Percentiles rank a stretch among this genome's conserved stretches.
These are phyloP conservation scores for Waltergamsia citrina DNA, from an alignment of 2,329 filamentous ascomycete genomes.

Conservation along the genomic window DNA sequence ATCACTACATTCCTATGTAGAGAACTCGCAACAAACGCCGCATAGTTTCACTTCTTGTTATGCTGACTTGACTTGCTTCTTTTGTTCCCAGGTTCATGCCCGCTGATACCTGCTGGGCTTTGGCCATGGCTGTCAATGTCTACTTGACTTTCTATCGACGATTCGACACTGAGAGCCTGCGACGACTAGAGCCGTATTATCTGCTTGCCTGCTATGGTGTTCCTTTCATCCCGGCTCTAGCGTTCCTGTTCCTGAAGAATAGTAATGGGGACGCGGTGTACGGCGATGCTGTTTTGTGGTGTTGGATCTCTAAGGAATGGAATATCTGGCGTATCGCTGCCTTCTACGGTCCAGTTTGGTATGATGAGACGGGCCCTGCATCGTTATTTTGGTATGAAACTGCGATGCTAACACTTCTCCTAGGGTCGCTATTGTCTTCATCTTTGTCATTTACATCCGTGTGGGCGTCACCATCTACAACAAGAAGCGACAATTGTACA, in stretches of 20 bases:
- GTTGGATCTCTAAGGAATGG: slow-evolving; percentile 58
- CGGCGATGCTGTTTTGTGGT: slow-evolving; percentile 68
- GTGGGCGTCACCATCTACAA: slow-evolving; percentile 60
- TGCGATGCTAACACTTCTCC: too few species aligned
- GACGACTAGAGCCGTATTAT: slow-evolving; percentile 58
- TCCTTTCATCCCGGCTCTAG: slow-evolving; percentile 54
- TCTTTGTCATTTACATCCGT: slow-evolving; percentile 55
- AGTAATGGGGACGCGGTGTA: slow-evolving; percentile 46
- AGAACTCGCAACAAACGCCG: too few species aligned
- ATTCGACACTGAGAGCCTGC: slow-evolving; percentile 52
- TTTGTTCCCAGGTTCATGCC: slow-evolving; percentile 61
- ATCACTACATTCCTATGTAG: background rate
- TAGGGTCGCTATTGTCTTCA: slow-evolving; percentile 52
- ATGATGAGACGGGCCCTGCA: too few species aligned
- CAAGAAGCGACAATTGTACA: slow-evolving; percentile 52
- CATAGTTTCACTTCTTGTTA: too few species aligned
- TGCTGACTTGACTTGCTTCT: too few species aligned
- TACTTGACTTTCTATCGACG: slow-evolving; percentile 67
- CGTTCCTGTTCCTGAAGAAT: slow-evolving; percentile 50
- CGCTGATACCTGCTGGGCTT: slow-evolving; percentile 62
- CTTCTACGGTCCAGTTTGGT: slow-evolving; percentile 60
- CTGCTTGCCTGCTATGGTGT: slow-evolving; percentile 57
- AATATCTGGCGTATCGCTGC: slow-evolving; percentile 58
- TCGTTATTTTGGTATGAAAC: too few species aligned
- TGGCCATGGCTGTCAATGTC: slow-evolving; percentile 73